phyloP scores from a whole-genome alignment of 2,329 filamentous ascomycete genomes.

The Penicillium brasilianum region DNA sequence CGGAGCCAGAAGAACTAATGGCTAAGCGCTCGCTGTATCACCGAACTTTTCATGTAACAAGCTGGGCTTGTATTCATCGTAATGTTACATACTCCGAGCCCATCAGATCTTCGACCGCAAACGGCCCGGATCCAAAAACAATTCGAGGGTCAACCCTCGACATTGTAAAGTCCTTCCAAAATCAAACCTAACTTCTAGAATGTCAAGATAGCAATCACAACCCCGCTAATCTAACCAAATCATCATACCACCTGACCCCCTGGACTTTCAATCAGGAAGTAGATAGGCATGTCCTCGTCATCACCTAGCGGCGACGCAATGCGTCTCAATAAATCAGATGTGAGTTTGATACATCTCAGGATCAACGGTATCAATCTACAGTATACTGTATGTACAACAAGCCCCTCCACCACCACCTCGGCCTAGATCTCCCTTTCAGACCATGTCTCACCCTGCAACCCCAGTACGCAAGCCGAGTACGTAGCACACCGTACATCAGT shows the following conservation, averaged over 20 bases:
- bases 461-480: conserved; percentile 14
- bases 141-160: background rate
- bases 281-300: background rate
- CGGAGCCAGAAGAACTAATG: too few species aligned
- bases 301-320: background rate
- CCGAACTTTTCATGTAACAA: background rate
- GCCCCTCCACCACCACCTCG: background rate
- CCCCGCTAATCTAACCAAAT: background rate
- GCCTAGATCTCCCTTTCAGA: background rate
- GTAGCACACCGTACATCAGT: background rate
- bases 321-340: background rate
- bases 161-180: background rate
- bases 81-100: background rate
- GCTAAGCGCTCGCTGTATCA: background rate
- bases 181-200: too few species aligned
- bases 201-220: background rate
- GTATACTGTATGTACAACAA: background rate
- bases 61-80: background rate
- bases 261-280: background rate
- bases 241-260: background rate
- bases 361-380: background rate
- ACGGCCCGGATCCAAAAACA: background rate
- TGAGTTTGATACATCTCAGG: background rate
- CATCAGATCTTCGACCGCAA: conserved; percentile 8
- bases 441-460: background rate